A percentile compares a stretch with the other conserved stretches of the same genome.
phyloP scores from a whole-genome alignment of 345 rosid species.

The Euclidium syriacum region DNA sequence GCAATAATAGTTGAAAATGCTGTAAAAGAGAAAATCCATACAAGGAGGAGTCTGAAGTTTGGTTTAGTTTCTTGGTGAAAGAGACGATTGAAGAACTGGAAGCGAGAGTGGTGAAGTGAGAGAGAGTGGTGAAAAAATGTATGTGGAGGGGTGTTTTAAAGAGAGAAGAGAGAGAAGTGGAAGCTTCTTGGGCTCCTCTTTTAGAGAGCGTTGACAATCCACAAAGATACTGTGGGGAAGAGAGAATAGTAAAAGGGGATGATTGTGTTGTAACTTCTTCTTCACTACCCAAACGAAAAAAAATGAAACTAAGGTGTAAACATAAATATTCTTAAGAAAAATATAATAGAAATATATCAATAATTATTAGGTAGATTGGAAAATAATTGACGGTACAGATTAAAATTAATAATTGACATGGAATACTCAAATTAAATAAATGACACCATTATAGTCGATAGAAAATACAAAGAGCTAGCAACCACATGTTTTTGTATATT shows the following conservation, averaged over 20 bases:
- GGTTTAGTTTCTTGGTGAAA: neutral
- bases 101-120: slow-evolving; percentile 4
- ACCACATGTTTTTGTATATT: no score
- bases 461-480: no score
- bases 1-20: neutral
- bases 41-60: no score
- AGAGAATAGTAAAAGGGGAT: slow-evolving; percentile 1
- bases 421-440: no score
- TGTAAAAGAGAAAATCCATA: slow-evolving; percentile 8
- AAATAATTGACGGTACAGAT: no score
- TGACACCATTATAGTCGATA: no score
- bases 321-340: no score
- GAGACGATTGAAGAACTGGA: neutral
- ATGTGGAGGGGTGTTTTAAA: slow-evolving; percentile 21
- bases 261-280: slow-evolving; percentile 23
- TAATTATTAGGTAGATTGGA: no score
- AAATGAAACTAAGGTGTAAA: slow-evolving; percentile 5
- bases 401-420: no score
- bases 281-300: neutral
- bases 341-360: no score
- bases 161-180: slow-evolving; percentile 44
- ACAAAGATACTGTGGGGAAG: slow-evolving; percentile 25
- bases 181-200: slow-evolving; percentile 54
- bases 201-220: slow-evolving; percentile 59
- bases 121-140: neutral